phyloP scores from a whole-genome alignment of 768 basidiomycete species.

The Amanita pallidorosea region DNA sequence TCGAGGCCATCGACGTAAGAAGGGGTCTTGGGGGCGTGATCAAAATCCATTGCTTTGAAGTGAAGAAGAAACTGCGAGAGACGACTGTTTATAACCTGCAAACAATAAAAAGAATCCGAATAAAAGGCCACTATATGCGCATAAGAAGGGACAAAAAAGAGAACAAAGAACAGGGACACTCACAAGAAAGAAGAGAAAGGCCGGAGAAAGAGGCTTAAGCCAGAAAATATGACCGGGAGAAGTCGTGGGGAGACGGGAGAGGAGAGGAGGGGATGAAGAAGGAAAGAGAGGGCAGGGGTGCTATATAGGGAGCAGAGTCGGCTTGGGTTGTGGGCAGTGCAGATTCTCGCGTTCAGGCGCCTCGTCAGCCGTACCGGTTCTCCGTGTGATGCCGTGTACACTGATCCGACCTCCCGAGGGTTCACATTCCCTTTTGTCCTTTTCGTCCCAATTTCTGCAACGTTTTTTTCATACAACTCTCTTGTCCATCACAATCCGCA shows the following conservation, averaged over 20 bases:
- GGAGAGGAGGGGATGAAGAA: conserved; percentile 15
- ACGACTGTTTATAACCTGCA: conserved; percentile 8
- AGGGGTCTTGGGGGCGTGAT: conserved; percentile 31
- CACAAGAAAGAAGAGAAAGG: conserved; percentile 7
- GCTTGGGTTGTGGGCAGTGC: conserved; percentile 9
- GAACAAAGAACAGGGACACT: not conserved
- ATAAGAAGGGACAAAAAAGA: not conserved
- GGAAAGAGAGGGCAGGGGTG: conserved; percentile 13
- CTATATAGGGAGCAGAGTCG: conserved; percentile 15
- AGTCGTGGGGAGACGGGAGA: conserved; percentile 8
- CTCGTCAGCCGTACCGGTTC: conserved; percentile 16
- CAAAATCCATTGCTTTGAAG: conserved; percentile 37
- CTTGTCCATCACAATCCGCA: conserved; percentile 16
- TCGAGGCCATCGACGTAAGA: conserved; percentile 39
- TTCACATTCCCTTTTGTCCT: conserved; percentile 15
- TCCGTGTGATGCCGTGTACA: conserved; percentile 17
- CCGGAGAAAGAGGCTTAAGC: conserved; percentile 10
- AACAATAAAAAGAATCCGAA: conserved; percentile 12
- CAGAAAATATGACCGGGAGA: conserved; percentile 12
- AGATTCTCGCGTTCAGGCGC: conserved; percentile 1
- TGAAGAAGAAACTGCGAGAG: conserved; percentile 19
- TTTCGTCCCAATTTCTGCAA: conserved; percentile 19
- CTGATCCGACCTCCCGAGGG: conserved; percentile 32
- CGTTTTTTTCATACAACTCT: conserved; percentile 37
- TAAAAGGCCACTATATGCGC: conserved; percentile 14